Base-by-base conservation (phyloP, 129 eudicot genomes). In the Silybum marianum region DNA sequence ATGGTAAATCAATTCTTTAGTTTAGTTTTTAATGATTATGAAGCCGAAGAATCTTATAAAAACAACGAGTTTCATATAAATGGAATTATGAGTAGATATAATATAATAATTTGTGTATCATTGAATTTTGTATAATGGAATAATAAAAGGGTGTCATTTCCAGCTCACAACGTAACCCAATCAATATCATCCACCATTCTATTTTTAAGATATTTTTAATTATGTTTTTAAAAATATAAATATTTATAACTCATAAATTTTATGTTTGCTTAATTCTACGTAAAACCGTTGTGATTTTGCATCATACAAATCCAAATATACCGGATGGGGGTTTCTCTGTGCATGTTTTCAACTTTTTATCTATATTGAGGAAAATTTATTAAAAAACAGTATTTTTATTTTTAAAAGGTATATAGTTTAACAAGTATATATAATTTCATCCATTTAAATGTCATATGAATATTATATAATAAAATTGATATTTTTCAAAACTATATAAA, bases 141-240 rank as follows among this genome's bases (percentile, higher is more conserved):
- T 80, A 72, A 72, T 73, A 44, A 39, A 73, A 34, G 30, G 67
- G 79, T 73, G 42, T 74, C 84, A 65, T 73, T 39, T 81, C 79
- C 84, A 73, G 79, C 54, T 73, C 84, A 73, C 74, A 73, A 73
- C 79, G 14, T 63, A 81, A 73, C 79, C 54, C 84, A 63, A 81
- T 71, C 72, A 71, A 71, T 46, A 51, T 62, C 69, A 65, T 65
- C 69, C 28, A 23, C 24, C 69, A 65, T 65, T 65, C 69, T 8
- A 65, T 22, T 8, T 23, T n/a, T 9, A 19, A 18, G 23, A 58
- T 0, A 58, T 16, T 34, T 6, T 42, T 10, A 1, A 42, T 2
- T 60, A 19, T n/a, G 18, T 60, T n/a, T 63, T 19, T 63, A 21
- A 63, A 54, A 14, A 51, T 51, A 51, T 4, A 14, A 9, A 40